A percentile compares a stretch with the other conserved stretches of the same genome.
phyloP scores from a whole-genome alignment of 208 protist genomes.

The Trypanosoma melophagium region DNA sequence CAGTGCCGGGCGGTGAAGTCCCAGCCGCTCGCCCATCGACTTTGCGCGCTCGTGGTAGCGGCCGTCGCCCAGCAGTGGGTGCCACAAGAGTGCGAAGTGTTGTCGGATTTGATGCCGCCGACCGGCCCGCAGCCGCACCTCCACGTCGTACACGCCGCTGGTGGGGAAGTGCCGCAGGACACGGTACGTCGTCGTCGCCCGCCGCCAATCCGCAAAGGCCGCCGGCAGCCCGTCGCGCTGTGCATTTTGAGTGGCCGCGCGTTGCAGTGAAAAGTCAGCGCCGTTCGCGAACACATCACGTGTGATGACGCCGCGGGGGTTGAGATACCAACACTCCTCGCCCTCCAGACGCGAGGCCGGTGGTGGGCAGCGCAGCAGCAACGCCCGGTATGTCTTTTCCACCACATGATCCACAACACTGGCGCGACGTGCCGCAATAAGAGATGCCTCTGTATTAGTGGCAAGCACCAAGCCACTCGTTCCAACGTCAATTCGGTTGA shows the following conservation, averaged over 20 bases:
- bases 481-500: constrained; percentile 84
- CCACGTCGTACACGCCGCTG: constrained; percentile 55
- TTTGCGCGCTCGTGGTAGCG: constrained; percentile 49
- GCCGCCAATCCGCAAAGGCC: constrained; percentile 36
- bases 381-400: constrained; percentile 61
- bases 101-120: constrained; percentile 84
- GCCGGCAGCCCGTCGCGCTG: constrained; percentile 6
- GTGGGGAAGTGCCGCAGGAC: constrained; percentile 63
- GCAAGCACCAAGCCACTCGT: constrained; percentile 76
- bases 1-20: constrained; percentile 34
- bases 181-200: constrained; percentile 56
- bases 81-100: constrained; percentile 64
- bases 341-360: constrained; percentile 25
- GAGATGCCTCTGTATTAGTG: constrained; percentile 23
- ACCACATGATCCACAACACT: constrained; percentile 41
- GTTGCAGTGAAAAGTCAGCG: constrained; percentile 25
- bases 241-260: constrained; percentile 4
- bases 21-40: constrained; percentile 15
- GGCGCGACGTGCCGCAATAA: constrained; percentile 35
- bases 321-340: constrained; percentile 42
- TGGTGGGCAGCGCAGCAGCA: constrained; percentile 51
- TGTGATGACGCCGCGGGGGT: constrained; percentile 32
- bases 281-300: constrained; percentile 42
- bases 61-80: constrained; percentile 68
- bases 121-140: constrained; percentile 60